A percentile compares a stretch with the other conserved stretches of the same genome.
Evolutionary conservation across 208 protist genomes (phyloP).

Genomic region (Leishmania turanica): DNA sequence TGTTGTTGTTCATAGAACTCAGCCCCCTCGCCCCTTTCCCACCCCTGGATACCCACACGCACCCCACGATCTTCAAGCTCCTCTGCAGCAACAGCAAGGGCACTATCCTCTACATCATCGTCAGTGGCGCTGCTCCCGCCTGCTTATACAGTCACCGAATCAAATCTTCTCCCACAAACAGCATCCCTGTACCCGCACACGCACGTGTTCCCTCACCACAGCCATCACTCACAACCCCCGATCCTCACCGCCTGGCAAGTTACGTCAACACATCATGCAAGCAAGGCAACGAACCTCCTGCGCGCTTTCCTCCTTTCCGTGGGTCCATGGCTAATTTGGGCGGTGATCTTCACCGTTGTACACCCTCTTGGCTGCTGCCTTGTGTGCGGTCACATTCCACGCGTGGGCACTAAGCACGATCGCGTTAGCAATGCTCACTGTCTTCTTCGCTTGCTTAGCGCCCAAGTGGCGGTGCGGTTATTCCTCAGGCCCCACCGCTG

Average conservation of each 20-base stretch:
- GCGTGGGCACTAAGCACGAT: not conserved
- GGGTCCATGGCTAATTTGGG: not conserved
- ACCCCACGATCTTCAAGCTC: not conserved
- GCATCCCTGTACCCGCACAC: not conserved
- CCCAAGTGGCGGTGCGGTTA: not conserved
- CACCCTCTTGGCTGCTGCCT: not conserved
- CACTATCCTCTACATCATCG: not conserved
- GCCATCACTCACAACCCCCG: not conserved
- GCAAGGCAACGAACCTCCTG: not conserved
- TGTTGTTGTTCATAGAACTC: not conserved
- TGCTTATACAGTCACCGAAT: not conserved
- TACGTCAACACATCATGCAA: not conserved
- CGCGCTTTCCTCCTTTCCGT: not conserved
- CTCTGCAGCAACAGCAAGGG: not conserved
- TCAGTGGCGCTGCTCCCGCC: not conserved
- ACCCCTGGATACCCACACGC: not conserved
- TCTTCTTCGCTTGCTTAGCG: constrained; percentile 8
- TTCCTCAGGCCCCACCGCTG: not conserved
- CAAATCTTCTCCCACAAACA: not conserved
- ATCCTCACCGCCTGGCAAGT: not conserved
- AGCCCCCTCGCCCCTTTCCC: not conserved
- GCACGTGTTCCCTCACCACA: not conserved
- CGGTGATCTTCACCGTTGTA: not conserved
- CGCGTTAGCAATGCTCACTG: not conserved
- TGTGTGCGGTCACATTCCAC: not conserved